Conservation (phyloP, 495 filamentous ascomycete genomes). For the Jackrogersella multiformis region DNA sequence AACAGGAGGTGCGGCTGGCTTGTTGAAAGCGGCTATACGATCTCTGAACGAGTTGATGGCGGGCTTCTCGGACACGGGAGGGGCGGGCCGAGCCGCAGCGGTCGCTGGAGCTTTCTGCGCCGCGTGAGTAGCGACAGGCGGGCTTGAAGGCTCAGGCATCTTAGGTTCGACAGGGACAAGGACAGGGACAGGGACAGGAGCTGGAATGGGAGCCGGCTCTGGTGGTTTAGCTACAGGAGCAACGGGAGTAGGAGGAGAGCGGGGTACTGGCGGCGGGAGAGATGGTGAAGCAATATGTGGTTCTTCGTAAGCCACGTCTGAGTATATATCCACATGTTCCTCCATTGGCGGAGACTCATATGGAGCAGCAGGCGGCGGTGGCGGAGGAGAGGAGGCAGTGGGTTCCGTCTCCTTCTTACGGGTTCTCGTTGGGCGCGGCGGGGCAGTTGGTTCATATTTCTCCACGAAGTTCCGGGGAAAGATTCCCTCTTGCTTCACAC, state of each 20-base stretch:
- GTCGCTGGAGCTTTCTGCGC: constrained; percentile 59
- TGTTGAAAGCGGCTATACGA: constrained; percentile 97
- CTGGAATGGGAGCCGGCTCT: constrained; percentile 53
- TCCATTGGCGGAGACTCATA: constrained; percentile 51
- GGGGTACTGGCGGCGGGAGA: constrained; percentile 41
- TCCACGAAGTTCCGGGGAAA: constrained; percentile 99
- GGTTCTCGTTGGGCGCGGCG: constrained; percentile 79
- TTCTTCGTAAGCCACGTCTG: constrained; percentile 47
- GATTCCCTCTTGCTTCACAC: constrained; percentile 82
- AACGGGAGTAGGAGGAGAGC: constrained; percentile 39
- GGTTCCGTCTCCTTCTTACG: constrained; percentile 76
- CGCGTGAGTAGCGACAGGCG: constrained; percentile 46
- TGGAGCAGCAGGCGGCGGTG: constrained; percentile 67
- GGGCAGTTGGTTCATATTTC: constrained; percentile 88
- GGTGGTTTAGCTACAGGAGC: constrained; percentile 51
- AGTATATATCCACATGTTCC: constrained; percentile 49
- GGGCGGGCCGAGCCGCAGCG: constrained; percentile 54
- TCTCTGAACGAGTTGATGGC: constrained; percentile 81
- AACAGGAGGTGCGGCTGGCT: constrained; percentile 81
- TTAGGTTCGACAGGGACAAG: constrained; percentile 52
- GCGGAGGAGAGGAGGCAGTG: constrained; percentile 64
- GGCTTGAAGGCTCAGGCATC: constrained; percentile 37
- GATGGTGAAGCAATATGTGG: constrained; percentile 39
- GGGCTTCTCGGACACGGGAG: constrained; percentile 82
- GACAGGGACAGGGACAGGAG: constrained; percentile 56